Evolutionary conservation across 2,329 filamentous ascomycete species (phyloP).

Genomic region (Penicillium sp.): DNA sequence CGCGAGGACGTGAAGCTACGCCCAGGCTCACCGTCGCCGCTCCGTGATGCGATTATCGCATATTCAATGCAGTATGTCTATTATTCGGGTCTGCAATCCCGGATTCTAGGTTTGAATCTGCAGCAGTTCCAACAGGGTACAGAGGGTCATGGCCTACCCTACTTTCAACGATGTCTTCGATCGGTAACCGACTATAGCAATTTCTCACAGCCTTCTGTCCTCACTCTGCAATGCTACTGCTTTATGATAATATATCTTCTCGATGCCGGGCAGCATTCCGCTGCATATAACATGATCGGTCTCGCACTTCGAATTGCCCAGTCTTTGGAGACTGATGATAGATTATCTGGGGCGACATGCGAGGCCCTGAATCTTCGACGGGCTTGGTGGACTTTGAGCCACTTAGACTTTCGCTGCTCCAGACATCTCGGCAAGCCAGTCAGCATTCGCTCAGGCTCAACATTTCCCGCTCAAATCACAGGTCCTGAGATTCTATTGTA

Average conservation of each 20-base stretch:
- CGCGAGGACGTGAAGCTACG: neutral
- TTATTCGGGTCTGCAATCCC: constrained; percentile 17
- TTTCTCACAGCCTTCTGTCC: constrained; percentile 16
- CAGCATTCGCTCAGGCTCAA: constrained; percentile 1
- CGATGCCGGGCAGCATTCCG: constrained; percentile 17
- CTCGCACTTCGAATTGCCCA: constrained; percentile 23
- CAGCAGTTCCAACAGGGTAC: constrained; percentile 7
- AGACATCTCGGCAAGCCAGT: constrained; percentile 20
- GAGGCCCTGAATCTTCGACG: constrained; percentile 5
- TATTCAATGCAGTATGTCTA: constrained; percentile 20
- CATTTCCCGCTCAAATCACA: neutral
- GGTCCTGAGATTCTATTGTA: constrained; percentile 1
- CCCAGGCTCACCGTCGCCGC: neutral
- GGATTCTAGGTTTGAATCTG: constrained; percentile 20
- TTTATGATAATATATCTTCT: constrained; percentile 24
- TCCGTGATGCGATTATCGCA: constrained; percentile 21
- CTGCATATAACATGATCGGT: constrained; percentile 27
- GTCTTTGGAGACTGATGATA: constrained; percentile 15
- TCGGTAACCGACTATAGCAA: constrained; percentile 12
- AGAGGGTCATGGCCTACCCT: constrained; percentile 11
- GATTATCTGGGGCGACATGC: neutral
- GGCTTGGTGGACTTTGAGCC: constrained; percentile 22
- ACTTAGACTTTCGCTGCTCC: constrained; percentile 22
- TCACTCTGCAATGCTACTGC: constrained; percentile 21
- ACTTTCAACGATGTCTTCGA: constrained; percentile 22